Conservation (phyloP, 2,329 filamentous ascomycete genomes). For the Biscogniauxia sp. region DNA sequence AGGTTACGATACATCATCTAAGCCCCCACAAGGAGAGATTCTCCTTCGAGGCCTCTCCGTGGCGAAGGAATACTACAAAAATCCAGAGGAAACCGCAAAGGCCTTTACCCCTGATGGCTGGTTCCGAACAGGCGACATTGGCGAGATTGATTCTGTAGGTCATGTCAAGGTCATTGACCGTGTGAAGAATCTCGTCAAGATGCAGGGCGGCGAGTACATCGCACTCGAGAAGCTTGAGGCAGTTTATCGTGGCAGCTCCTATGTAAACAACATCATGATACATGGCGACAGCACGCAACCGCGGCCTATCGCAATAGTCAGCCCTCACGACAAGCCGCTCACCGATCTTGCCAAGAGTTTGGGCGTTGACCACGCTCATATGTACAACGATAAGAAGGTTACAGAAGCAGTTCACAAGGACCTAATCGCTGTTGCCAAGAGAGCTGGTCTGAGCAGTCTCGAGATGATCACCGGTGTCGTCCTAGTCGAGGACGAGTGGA, state of each 20-base stretch:
- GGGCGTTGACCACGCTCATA: constrained; percentile 64
- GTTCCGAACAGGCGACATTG: constrained; percentile 97
- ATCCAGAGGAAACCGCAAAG: constrained; percentile 80
- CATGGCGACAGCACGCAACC: constrained; percentile 73
- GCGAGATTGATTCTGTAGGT: constrained; percentile 78
- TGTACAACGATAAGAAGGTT: constrained; percentile 67
- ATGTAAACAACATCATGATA: constrained; percentile 83
- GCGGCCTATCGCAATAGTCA: constrained; percentile 80
- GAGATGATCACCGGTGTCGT: constrained; percentile 77
- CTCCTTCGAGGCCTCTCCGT: constrained; percentile 79
- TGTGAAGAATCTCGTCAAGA: constrained; percentile 98
- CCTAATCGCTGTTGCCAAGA: constrained; percentile 62
- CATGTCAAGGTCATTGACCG: constrained; percentile 88
- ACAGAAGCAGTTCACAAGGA: constrained; percentile 61
- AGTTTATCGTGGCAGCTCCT: constrained; percentile 76
- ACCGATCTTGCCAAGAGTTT: constrained; percentile 57
- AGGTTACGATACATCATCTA: constrained; percentile 74
- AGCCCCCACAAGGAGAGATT: constrained; percentile 86
- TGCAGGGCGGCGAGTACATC: constrained; percentile 92
- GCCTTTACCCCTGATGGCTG: constrained; percentile 80
- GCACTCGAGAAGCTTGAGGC: constrained; percentile 95
- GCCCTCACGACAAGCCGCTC: constrained; percentile 63
- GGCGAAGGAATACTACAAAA: constrained; percentile 75
- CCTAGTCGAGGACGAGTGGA: constrained; percentile 84
- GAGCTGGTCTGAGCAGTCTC: constrained; percentile 64